A percentile compares a stretch with the other conserved stretches of the same genome.
These are phyloP conservation scores for Lipomyces japonicus DNA, from an alignment of 805 yeast species.

Conservation along the genomic window DNA sequence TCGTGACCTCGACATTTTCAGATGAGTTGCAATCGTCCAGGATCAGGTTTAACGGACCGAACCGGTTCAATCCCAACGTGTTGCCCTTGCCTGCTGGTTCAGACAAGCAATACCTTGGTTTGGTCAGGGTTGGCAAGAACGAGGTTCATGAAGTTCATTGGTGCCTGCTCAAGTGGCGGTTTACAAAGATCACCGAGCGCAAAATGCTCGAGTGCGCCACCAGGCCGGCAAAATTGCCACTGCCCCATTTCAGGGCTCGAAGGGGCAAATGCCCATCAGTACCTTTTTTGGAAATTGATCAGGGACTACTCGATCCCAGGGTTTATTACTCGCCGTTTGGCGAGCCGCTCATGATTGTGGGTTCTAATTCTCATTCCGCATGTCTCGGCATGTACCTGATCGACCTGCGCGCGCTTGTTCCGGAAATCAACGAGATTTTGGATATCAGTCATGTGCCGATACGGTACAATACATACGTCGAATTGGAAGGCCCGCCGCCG, in stretches of 20 bases:
- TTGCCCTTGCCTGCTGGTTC: conserved; percentile 7
- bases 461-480: conserved; percentile 3
- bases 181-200: conserved; percentile 3
- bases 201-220: conserved; percentile 8
- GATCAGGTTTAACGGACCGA: conserved; percentile 2
- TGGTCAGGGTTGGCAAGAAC: conserved; percentile 4
- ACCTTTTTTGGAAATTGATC: conserved; percentile 7
- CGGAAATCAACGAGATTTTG: conserved; percentile 1
- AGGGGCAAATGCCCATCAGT: conserved; percentile 2
- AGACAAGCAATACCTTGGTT: conserved; percentile 1
- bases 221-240: background rate
- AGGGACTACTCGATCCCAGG: conserved; percentile 13
- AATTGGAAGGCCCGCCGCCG: conserved; percentile 7
- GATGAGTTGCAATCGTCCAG: conserved; percentile 8
- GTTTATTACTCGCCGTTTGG: conserved; percentile 15
- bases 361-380: conserved; percentile 4
- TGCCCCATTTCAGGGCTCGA: conserved; percentile 1
- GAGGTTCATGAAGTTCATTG: conserved; percentile 11
- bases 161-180: conserved; percentile 7
- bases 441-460: conserved; percentile 3
- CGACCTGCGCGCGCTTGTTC: conserved; percentile 14
- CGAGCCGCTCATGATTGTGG: conserved; percentile 18
- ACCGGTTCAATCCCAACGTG: conserved; percentile 6
- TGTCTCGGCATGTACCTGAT: conserved; percentile 14
- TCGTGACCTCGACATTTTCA: background rate